Evolutionary conservation across 2,329 filamentous ascomycete species (phyloP).

Genomic region (Boeremia exigua): DNA sequence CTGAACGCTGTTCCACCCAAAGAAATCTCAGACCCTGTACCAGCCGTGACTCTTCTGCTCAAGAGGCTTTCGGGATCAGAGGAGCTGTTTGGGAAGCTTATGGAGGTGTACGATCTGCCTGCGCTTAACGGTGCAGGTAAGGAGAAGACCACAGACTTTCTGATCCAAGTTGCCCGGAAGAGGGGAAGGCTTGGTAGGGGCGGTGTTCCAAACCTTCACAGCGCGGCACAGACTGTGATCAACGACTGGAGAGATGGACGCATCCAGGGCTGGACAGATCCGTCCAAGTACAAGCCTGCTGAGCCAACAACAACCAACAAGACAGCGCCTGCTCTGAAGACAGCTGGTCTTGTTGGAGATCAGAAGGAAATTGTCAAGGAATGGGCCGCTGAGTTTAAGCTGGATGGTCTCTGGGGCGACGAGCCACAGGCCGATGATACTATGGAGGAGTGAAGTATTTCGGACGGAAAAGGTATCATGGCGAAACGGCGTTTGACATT

Average conservation of each 20-base stretch:
- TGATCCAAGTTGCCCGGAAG: constrained; percentile 94
- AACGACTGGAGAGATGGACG: constrained; percentile 97
- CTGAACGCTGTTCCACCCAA: constrained; percentile 92
- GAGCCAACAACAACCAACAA: constrained; percentile 47
- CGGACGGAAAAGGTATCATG: constrained; percentile 3
- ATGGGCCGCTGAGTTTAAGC: constrained; percentile 93
- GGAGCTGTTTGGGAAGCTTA: constrained; percentile 77
- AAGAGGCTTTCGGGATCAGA: constrained; percentile 76
- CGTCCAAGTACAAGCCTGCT: constrained; percentile 71
- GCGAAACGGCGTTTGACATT: constrained; percentile 20
- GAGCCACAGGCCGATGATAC: constrained; percentile 49
- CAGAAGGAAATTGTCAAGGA: constrained; percentile 86
- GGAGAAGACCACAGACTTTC: constrained; percentile 85
- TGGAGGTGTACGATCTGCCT: constrained; percentile 83
- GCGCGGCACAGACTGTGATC: constrained; percentile 89
- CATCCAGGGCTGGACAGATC: constrained; percentile 89
- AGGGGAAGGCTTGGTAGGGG: constrained; percentile 86
- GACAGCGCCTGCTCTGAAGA: constrained; percentile 40
- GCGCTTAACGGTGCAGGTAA: constrained; percentile 72
- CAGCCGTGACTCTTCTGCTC: constrained; percentile 84
- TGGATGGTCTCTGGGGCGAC: constrained; percentile 90
- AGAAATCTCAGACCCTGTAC: constrained; percentile 90
- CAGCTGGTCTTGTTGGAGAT: constrained; percentile 58
- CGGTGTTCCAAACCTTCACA: constrained; percentile 85
- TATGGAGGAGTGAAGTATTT: constrained; percentile 39